A percentile compares a stretch with the other conserved stretches of the same genome.
Conservation (phyloP, 345 rosid species). For the Aethionema arabicum region DNA sequence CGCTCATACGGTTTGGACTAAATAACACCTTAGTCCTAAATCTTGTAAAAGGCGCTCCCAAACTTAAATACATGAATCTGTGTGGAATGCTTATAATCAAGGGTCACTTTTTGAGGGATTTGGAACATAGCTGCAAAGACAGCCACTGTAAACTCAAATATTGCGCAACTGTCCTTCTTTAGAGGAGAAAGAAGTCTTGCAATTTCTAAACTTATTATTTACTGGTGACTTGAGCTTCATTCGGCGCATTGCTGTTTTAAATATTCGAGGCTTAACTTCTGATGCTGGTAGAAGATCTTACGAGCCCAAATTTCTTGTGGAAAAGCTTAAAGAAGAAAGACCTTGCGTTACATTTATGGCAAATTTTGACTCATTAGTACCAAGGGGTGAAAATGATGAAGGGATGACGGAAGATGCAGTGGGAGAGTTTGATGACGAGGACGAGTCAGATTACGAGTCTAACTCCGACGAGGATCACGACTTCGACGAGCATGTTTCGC, state of each 20-base stretch:
- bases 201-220: conserved; percentile 46
- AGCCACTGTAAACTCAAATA: conserved; percentile 56
- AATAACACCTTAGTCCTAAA: conserved; percentile 49
- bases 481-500: too few relatives aligned
- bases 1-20: conserved; percentile 75
- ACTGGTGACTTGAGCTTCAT: conserved; percentile 66
- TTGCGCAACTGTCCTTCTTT: conserved; percentile 74
- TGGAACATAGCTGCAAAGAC: conserved; percentile 53
- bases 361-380: too few relatives aligned
- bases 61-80: conserved; percentile 61
- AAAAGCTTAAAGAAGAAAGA: conserved; percentile 64
- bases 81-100: conserved; percentile 63
- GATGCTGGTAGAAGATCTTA: conserved; percentile 62
- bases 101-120: conserved; percentile 68
- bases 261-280: conserved; percentile 65
- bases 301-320: conserved; percentile 64
- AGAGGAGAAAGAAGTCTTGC: conserved; percentile 69
- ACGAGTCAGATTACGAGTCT: too few relatives aligned
- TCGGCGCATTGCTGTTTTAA: conserved; percentile 67
- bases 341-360: conserved; percentile 65
- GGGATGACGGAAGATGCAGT: too few relatives aligned
- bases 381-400: too few relatives aligned
- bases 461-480: too few relatives aligned
- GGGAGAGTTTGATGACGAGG: too few relatives aligned
- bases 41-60: conserved; percentile 62